These are phyloP conservation scores for Fusarium marasasianum DNA, from an alignment of 2,329 filamentous ascomycete genomes.

Conservation along the genomic window DNA sequence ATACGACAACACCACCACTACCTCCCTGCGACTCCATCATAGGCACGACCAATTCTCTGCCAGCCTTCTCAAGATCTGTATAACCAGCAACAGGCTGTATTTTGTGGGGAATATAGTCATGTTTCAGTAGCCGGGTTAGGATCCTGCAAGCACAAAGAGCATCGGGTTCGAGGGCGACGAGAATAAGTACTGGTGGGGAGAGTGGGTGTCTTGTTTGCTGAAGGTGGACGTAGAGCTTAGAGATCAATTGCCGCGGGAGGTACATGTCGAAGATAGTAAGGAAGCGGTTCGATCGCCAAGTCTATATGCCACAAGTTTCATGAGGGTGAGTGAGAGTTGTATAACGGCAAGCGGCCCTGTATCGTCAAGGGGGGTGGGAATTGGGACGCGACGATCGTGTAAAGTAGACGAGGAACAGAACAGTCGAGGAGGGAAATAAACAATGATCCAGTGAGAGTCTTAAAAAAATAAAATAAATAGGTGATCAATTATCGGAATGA, in stretches of 20 bases:
- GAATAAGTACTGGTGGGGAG: constrained; percentile 88
- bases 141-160: constrained; percentile 96
- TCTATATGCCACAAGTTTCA: constrained; percentile 34
- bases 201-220: constrained; percentile 87
- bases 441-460: neutral
- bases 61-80: constrained; percentile 83
- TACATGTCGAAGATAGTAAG: constrained; percentile 72
- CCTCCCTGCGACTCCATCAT: constrained; percentile 89
- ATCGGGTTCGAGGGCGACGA: constrained; percentile 94
- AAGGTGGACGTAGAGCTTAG: constrained; percentile 90
- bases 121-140: constrained; percentile 89
- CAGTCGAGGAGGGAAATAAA: neutral
- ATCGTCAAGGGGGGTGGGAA: constrained; percentile 11
- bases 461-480: neutral
- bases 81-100: constrained; percentile 96
- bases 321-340: constrained; percentile 29
- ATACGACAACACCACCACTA: constrained; percentile 87
- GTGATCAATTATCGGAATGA: neutral
- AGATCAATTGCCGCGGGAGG: constrained; percentile 88
- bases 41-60: constrained; percentile 79
- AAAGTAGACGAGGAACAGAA: constrained; percentile 23
- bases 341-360: constrained; percentile 4
- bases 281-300: constrained; percentile 28
- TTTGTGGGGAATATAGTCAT: constrained; percentile 97
- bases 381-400: constrained; percentile 33